Conservation (phyloP, 108 stramenopile species). For the Pseudonitzschia multiseries region DNA sequence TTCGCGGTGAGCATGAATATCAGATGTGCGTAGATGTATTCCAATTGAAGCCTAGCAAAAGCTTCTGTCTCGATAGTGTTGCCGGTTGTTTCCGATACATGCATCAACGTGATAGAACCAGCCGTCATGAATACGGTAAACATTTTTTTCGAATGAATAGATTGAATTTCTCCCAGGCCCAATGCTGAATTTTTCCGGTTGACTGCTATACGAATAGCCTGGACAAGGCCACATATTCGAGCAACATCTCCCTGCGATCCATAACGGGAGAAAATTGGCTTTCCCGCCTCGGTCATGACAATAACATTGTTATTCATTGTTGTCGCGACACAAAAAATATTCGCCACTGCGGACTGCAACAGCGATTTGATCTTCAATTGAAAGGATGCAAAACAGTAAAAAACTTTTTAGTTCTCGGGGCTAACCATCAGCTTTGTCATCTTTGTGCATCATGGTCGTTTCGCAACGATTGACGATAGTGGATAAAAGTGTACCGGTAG, state of each 20-base stretch:
- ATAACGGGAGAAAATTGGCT: constrained; percentile 69
- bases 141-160: constrained; percentile 39
- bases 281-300: constrained; percentile 74
- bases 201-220: constrained; percentile 60
- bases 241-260: constrained; percentile 60
- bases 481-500: too few relatives aligned
- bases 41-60: constrained; percentile 64
- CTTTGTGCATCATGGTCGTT: too few relatives aligned
- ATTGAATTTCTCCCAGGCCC: constrained; percentile 67
- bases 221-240: constrained; percentile 61
- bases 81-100: constrained; percentile 29
- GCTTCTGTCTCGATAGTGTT: constrained; percentile 40
- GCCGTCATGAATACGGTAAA: constrained; percentile 64
- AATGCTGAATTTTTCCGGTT: constrained; percentile 28
- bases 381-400: neutral
- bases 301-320: constrained; percentile 48
- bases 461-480: too few relatives aligned
- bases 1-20: constrained; percentile 70
- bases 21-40: constrained; percentile 72
- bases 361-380: neutral
- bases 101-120: constrained; percentile 65
- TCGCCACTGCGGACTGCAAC: neutral
- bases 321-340: neutral
- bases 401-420: too few relatives aligned
- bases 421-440: too few relatives aligned